phyloP scores from a whole-genome alignment of 257 asterid genomes.

The Jaltomata sinuosa region DNA sequence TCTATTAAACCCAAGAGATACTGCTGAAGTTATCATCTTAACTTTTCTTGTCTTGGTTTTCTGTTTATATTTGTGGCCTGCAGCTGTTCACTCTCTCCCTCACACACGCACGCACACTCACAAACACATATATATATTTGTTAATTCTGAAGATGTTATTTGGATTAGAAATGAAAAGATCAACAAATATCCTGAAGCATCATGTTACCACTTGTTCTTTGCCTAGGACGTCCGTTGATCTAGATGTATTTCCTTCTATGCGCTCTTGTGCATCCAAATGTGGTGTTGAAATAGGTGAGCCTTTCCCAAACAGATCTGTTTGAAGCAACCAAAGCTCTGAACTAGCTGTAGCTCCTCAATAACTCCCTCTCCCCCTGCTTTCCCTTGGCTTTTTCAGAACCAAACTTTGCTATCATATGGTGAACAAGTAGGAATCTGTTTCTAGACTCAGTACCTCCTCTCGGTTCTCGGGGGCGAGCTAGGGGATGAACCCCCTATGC shows the following conservation, averaged over 20 bases:
- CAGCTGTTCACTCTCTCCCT: background rate
- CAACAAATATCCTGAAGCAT: background rate
- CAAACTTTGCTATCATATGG: background rate
- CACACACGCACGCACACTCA: too few species aligned
- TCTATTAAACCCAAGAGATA: background rate
- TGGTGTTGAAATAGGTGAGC: background rate
- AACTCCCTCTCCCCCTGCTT: background rate
- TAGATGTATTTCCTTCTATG: background rate
- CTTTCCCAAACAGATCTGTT: background rate
- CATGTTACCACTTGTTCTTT: background rate
- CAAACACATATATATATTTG: too few species aligned
- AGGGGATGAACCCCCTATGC: background rate
- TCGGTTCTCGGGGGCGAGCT: background rate
- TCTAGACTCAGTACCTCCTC: background rate
- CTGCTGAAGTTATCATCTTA: background rate
- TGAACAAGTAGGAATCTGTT: background rate
- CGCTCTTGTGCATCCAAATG: background rate
- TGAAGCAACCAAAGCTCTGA: background rate
- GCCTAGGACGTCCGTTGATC: background rate
- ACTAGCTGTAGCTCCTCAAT: background rate
- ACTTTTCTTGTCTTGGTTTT: background rate
- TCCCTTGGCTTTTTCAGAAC: background rate
- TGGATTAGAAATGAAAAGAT: too few species aligned
- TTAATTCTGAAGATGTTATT: too few species aligned
- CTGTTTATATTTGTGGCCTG: background rate